Percentiles rank a stretch among this genome's conserved stretches.
Evolutionary conservation across 1,284 basidiomycete species (phyloP).

Genomic region (Irpex sp.): DNA sequence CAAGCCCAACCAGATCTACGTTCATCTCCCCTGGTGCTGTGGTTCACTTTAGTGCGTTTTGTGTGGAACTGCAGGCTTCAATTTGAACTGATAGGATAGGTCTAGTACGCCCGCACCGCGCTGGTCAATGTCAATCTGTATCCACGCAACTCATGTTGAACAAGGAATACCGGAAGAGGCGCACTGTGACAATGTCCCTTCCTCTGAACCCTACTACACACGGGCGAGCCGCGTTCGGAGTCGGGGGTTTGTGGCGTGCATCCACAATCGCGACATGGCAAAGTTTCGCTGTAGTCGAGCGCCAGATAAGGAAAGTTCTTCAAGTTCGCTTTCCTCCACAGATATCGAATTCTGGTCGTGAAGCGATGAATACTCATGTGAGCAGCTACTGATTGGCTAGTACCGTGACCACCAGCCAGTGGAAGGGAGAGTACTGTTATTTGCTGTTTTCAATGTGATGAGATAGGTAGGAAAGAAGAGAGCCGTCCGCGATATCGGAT

Average conservation of each 20-base stretch:
- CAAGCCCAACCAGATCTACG: no score
- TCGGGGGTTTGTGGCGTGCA: neutral
- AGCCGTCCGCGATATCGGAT: neutral
- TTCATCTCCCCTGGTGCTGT: neutral
- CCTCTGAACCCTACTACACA: neutral
- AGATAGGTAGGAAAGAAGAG: neutral
- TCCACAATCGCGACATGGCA: neutral
- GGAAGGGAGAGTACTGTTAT: neutral
- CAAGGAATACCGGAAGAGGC: neutral
- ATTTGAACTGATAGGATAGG: no score
- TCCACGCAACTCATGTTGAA: neutral
- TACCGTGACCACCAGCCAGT: neutral
- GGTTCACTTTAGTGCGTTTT: neutral
- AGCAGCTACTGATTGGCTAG: neutral
- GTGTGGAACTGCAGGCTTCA: no score
- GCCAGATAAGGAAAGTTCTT: neutral
- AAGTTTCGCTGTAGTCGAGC: neutral
- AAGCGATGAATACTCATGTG: neutral
- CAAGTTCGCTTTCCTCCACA: neutral
- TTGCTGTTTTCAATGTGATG: neutral
- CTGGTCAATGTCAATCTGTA: neutral
- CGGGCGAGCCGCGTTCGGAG: neutral
- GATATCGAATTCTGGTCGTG: neutral
- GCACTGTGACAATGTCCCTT: neutral
- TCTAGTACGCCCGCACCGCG: no score